These are phyloP conservation scores for Scutellaria baicalensis DNA, from an alignment of 257 asterid genomes.

Conservation along the genomic window DNA sequence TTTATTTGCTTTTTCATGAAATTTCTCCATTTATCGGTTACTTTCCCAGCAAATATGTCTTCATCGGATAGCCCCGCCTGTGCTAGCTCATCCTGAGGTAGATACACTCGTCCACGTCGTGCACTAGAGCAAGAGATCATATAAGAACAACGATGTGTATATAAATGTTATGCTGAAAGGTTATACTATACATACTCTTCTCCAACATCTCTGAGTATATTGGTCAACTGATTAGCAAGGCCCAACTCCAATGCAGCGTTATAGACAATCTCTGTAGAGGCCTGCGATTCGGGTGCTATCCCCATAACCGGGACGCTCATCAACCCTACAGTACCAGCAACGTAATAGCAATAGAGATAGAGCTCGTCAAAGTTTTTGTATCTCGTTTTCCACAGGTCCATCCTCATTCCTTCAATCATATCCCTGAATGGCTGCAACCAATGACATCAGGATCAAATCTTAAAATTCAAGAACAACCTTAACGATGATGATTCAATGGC, in stretches of 20 bases:
- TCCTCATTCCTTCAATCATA: constrained; percentile 97
- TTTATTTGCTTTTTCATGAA: constrained; percentile 91
- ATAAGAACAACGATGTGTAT: neutral
- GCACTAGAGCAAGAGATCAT: constrained; percentile 43
- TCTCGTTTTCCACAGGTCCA: constrained; percentile 87
- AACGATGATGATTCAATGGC: neutral
- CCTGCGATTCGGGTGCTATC: constrained; percentile 81
- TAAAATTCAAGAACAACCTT: too few species aligned
- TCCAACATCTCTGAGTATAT: constrained; percentile 94
- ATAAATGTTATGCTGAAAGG: neutral
- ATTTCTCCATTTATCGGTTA: constrained; percentile 86
- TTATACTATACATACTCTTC: constrained; percentile 69
- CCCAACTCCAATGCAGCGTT: constrained; percentile 83
- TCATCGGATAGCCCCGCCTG: constrained; percentile 87
- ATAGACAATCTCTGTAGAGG: constrained; percentile 81
- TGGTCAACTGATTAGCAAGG: constrained; percentile 89
- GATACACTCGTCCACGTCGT: constrained; percentile 83
- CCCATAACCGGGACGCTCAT: constrained; percentile 99
- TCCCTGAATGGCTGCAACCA: constrained; percentile 86
- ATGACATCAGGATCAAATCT: neutral
- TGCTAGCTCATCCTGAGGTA: constrained; percentile 93
- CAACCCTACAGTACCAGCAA: constrained; percentile 97
- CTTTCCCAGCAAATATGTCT: constrained; percentile 79
- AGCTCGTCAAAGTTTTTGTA: constrained; percentile 84
- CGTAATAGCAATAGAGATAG: constrained; percentile 87